Evolutionary conservation across 208 protist species (phyloP).

Genomic region (Angomonas ambiguus): DNA sequence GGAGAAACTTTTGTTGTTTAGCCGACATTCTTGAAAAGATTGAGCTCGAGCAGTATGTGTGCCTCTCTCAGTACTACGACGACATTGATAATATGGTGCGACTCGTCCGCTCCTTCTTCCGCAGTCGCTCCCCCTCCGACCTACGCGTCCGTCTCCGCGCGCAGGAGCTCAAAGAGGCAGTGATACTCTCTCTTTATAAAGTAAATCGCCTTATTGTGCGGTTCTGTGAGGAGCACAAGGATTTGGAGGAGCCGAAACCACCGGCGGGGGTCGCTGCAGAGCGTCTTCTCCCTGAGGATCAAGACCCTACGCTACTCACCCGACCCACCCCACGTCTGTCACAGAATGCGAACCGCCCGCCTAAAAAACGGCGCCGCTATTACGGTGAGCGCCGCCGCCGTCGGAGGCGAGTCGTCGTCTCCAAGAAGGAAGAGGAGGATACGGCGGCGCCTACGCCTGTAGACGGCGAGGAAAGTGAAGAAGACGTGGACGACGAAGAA

Average conservation of each 20-base stretch:
- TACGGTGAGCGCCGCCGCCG: conserved; percentile 30
- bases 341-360: background rate
- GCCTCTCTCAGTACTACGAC: conserved; percentile 84
- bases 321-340: too few relatives aligned
- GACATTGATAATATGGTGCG: conserved; percentile 74
- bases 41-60: conserved; percentile 69
- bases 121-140: conserved; percentile 40
- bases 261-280: background rate
- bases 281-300: conserved; percentile 7
- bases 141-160: conserved; percentile 65
- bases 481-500: conserved; percentile 38
- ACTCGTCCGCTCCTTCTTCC: conserved; percentile 82
- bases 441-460: too few relatives aligned
- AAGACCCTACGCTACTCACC: conserved; percentile 24
- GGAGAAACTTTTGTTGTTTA: conserved; percentile 31
- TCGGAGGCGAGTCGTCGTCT: background rate
- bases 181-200: conserved; percentile 75
- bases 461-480: conserved; percentile 54
- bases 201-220: conserved; percentile 67
- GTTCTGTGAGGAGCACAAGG: conserved; percentile 72
- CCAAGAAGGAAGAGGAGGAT: conserved; percentile 1
- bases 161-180: conserved; percentile 75
- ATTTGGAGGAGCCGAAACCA: conserved; percentile 45
- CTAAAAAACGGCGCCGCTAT: conserved; percentile 16
- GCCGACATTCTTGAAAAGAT: conserved; percentile 70